A percentile compares a stretch with the other conserved stretches of the same genome.
Evolutionary conservation across 2,329 filamentous ascomycete species (phyloP).

Genomic region (Neophaeococcomyces mojaviensis): DNA sequence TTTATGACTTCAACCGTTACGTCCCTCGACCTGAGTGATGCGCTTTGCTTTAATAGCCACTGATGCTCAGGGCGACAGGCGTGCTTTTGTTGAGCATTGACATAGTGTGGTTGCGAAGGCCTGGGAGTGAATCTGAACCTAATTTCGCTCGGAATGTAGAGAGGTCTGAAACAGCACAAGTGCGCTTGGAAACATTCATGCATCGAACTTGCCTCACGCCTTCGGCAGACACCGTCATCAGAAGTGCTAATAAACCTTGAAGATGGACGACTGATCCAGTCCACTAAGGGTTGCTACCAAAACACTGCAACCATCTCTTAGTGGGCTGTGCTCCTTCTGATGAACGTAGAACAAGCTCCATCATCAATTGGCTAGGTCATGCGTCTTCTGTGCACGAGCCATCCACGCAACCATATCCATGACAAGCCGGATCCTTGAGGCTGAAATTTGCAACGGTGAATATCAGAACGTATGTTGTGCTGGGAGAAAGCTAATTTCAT

Average conservation of each 20-base stretch:
- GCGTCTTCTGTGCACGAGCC: slow-evolving; percentile 5
- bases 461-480: slow-evolving; percentile 4
- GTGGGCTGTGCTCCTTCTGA: neutral
- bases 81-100: too few relatives aligned
- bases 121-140: neutral
- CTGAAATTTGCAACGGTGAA: neutral
- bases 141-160: slow-evolving; percentile 7
- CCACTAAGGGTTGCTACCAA: neutral
- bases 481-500: slow-evolving; percentile 2
- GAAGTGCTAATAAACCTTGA: neutral
- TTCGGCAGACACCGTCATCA: slow-evolving; percentile 4
- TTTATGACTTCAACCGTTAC: slow-evolving; percentile 1
- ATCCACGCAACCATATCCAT: neutral
- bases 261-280: neutral
- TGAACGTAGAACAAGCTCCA: neutral
- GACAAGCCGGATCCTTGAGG: slow-evolving; percentile 1
- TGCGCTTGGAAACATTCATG: neutral
- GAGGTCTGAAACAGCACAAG: neutral
- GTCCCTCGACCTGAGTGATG: neutral
- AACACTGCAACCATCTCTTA: slow-evolving; percentile 3
- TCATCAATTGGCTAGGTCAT: neutral
- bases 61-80: neutral
- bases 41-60: neutral
- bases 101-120: too few relatives aligned
- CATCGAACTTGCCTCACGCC: neutral